Percentiles rank a stretch among this genome's conserved stretches.
Evolutionary conservation across 1,284 basidiomycete genomes (phyloP).

Genomic region (Jaminaea rosea): DNA sequence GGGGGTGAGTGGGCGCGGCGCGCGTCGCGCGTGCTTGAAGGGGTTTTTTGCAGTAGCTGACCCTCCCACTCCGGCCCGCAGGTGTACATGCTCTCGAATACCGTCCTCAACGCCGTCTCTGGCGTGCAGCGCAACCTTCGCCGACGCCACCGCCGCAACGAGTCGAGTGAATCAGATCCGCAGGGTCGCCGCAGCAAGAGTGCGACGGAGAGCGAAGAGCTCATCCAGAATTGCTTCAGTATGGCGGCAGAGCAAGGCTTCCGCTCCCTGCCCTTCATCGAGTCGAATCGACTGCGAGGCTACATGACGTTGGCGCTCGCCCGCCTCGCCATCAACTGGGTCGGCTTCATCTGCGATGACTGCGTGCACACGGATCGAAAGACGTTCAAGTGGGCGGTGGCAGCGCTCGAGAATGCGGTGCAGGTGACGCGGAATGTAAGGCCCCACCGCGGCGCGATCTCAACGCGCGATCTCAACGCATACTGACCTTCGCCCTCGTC

Average conservation of each 20-base stretch:
- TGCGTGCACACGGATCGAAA: conserved; percentile 92
- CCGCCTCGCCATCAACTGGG: conserved; percentile 57
- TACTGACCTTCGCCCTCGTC: no score
- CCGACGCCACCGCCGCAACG: conserved; percentile 4
- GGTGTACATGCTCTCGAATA: conserved; percentile 82
- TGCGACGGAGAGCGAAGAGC: conserved; percentile 52
- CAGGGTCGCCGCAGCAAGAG: neutral
- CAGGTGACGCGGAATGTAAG: conserved; percentile 68
- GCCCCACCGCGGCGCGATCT: no score
- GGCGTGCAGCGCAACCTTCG: conserved; percentile 22
- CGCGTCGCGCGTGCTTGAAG: no score
- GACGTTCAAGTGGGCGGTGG: conserved; percentile 97
- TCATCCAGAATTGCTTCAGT: conserved; percentile 88
- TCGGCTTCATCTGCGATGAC: conserved; percentile 94
- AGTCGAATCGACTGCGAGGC: conserved; percentile 29
- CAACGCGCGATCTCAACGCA: no score
- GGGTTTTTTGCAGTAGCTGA: no score
- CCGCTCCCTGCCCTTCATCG: conserved; percentile 41
- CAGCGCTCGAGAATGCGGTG: conserved; percentile 86
- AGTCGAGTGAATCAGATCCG: neutral
- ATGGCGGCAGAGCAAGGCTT: conserved; percentile 74
- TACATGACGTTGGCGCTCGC: conserved; percentile 40
- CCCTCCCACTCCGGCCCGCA: no score
- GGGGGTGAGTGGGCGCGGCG: no score
- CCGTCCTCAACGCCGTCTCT: conserved; percentile 65